Conservation (phyloP, 495 filamentous ascomycete species). For the Trichoderma reesei region DNA sequence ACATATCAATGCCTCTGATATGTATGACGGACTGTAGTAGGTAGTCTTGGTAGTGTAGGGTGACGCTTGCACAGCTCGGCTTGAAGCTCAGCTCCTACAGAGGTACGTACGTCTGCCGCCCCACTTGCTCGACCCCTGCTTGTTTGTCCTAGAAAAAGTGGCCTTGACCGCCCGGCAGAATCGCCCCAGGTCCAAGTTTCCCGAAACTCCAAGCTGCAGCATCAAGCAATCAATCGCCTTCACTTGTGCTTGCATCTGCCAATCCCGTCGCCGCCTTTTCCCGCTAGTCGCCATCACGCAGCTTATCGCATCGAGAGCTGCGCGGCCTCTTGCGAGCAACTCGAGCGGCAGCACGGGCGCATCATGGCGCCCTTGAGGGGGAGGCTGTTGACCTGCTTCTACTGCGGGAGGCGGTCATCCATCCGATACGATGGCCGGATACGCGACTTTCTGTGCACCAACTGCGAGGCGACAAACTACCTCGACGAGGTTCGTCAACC, state of each 20-base stretch:
- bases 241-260: background rate
- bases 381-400: conserved; percentile 54
- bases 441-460: conserved; percentile 55
- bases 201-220: background rate
- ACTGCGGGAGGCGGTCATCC: conserved; percentile 56
- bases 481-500: conserved; percentile 49
- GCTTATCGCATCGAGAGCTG: background rate
- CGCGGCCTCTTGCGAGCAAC: background rate
- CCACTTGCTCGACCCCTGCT: background rate
- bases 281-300: background rate
- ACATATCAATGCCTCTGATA: too few species aligned
- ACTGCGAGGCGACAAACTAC: conserved; percentile 76
- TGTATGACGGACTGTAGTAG: too few species aligned
- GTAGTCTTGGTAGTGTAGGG: too few species aligned
- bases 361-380: conserved; percentile 1
- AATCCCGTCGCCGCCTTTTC: background rate
- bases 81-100: too few species aligned
- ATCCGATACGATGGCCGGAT: conserved; percentile 41
- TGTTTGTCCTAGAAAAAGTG: background rate
- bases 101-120: too few species aligned
- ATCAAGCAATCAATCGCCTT: background rate
- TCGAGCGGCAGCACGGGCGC: background rate
- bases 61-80: too few species aligned
- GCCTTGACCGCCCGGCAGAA: conserved; percentile 5
- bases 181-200: background rate